A percentile compares a stretch with the other conserved stretches of the same genome.
phyloP scores from a whole-genome alignment of 805 yeast species.

The Cyberlindnera xishuangbannaensis region DNA sequence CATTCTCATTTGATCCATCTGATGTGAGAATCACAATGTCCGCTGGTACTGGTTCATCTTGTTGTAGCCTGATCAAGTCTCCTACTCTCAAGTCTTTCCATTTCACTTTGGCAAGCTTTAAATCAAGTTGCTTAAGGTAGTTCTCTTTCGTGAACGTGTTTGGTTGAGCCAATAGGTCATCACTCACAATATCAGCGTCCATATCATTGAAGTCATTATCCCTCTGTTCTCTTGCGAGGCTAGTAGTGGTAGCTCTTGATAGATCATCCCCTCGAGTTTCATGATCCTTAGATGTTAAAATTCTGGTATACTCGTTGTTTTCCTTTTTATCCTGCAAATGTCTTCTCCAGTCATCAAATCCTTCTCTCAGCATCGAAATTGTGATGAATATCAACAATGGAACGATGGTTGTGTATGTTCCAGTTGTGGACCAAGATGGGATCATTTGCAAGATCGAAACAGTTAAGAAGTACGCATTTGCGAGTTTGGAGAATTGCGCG shows the following conservation, averaged over 20 bases:
- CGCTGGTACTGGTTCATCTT: conserved; percentile 93
- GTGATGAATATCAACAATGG: conserved; percentile 83
- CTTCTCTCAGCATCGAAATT: conserved; percentile 88
- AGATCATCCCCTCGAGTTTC: conserved; percentile 1
- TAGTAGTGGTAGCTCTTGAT: conserved; percentile 7
- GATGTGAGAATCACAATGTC: conserved; percentile 73
- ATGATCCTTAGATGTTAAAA: conserved; percentile 32
- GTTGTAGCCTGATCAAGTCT: conserved; percentile 63
- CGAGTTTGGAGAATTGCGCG: conserved; percentile 90
- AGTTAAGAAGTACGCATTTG: conserved; percentile 83
- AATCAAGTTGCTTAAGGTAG: conserved; percentile 21
- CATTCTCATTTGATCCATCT: conserved; percentile 48
- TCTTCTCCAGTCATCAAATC: conserved; percentile 86
- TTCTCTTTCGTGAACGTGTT: conserved; percentile 26
- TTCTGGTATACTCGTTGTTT: conserved; percentile 49
- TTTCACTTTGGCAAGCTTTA: conserved; percentile 21
- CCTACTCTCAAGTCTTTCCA: conserved; percentile 92
- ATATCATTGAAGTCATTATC: conserved; percentile 3
- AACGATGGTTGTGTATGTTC: conserved; percentile 87
- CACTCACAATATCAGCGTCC: conserved; percentile 1
- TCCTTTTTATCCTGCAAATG: conserved; percentile 83
- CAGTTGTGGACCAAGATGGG: conserved; percentile 97
- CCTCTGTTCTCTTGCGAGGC: conserved; percentile 14
- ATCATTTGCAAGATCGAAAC: conserved; percentile 93
- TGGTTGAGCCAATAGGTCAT: conserved; percentile 12